Percentiles rank a stretch among this genome's conserved stretches.
Evolutionary conservation across 495 filamentous ascomycete genomes (phyloP).

Genomic region (Lasiosphaeria ovina): DNA sequence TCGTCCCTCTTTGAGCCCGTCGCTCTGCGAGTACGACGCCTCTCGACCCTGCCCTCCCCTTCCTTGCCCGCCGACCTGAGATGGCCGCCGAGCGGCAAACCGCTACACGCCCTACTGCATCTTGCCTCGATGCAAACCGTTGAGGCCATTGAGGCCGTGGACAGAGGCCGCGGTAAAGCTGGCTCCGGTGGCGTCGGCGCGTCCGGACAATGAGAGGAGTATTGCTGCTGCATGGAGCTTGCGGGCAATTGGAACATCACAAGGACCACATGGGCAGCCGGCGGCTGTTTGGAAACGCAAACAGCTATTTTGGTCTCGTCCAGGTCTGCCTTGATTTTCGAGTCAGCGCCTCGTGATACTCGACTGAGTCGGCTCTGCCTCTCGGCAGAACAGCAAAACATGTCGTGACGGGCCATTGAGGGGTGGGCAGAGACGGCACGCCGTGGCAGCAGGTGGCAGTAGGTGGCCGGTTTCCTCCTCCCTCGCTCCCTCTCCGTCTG

Average conservation of each 20-base stretch:
- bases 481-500: constrained; percentile 18
- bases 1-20: neutral
- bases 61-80: neutral
- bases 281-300: neutral
- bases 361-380: neutral
- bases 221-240: neutral
- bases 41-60: neutral
- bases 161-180: constrained; percentile 5
- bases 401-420: constrained; percentile 5
- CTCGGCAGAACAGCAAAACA: constrained; percentile 15
- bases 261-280: neutral
- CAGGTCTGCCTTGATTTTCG: constrained; percentile 8
- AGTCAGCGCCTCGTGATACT: constrained; percentile 25
- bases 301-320: constrained; percentile 7
- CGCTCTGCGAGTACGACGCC: neutral
- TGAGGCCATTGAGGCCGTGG: neutral
- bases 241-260: neutral
- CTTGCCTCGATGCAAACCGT: neutral
- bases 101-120: neutral
- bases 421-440: neutral
- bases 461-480: constrained; percentile 21
- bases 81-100: neutral
- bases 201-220: neutral
- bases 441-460: constrained; percentile 5
- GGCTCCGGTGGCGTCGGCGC: neutral